Evolutionary conservation across 345 rosid genomes (phyloP), one percentile per base, ranked within the genome.

Genomic region (Lepidium aucheri): DNA sequence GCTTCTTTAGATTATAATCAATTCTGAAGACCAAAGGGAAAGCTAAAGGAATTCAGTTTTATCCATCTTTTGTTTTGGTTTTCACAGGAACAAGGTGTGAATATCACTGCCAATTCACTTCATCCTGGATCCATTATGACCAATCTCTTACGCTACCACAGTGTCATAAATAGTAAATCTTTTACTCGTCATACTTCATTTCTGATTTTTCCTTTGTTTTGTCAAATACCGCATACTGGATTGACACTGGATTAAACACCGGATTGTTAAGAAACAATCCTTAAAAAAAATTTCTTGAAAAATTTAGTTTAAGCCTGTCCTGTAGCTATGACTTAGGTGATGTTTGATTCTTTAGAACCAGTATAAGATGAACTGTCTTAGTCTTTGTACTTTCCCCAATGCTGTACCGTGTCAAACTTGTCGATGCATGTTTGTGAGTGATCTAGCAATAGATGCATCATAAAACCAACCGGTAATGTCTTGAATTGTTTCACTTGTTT

Each of bases 61-160:
- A 34, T 64, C 0, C 4, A 13, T 66, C 51, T 60, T 22, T 73
- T 36, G 32, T 28, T 67, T n/a, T 53, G 44, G 0, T 6, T 52
- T 24, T n/a, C 71, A 74, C 85, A 86, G 90, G 88, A 83, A 75
- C 84, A 85, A 20, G 85, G 81, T 17, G 80, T 71, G 67, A 73
- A 82, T 30, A 76, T 85, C 56, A 85, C 89, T 24, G 85, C 75
- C 8, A 89, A 89, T 80, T 82, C 96, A 43, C 79, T 89, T 76
- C 93, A 89, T 74, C 96, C 94, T 1, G 94, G 96, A 60, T 38
- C 77, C 45, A 83, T 89, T 38, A 72, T 68, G 67, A 89, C 91
- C 62, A 85, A 86, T 72, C 78, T 86, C 33, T 71, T 83, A 60
- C 86, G 85, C 15, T 75, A 83, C 77, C 80, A 60, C 63, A 73